phyloP scores from a whole-genome alignment of 768 basidiomycete genomes.

The Podaxis sp. region DNA sequence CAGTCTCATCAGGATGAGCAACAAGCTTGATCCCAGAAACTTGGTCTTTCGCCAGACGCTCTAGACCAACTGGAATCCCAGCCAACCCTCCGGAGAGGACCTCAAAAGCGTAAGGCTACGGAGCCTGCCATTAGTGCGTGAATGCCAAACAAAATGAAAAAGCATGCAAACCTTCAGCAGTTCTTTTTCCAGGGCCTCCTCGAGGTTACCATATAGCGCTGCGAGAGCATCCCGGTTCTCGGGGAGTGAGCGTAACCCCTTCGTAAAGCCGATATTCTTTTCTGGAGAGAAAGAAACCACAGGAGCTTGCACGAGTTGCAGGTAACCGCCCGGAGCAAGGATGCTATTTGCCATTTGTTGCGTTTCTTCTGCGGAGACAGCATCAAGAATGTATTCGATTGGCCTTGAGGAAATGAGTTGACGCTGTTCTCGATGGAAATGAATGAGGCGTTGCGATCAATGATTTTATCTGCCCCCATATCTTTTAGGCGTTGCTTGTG shows the following conservation, averaged over 20 bases:
- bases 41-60: constrained; percentile 13
- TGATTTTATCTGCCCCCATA: constrained; percentile 38
- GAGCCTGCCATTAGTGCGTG: background rate
- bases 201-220: constrained; percentile 23
- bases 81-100: constrained; percentile 12
- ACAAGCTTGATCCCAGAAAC: constrained; percentile 20
- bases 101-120: constrained; percentile 9
- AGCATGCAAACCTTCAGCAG: constrained; percentile 30
- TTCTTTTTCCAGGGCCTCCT: constrained; percentile 31
- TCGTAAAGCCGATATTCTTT: constrained; percentile 19
- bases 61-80: constrained; percentile 14
- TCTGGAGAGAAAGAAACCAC: background rate
- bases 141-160: background rate
- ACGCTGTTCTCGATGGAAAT: background rate
- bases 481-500: constrained; percentile 28
- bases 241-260: constrained; percentile 24
- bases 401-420: constrained; percentile 15
- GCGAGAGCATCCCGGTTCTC: constrained; percentile 21
- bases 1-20: constrained; percentile 12
- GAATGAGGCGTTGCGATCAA: constrained; percentile 24
- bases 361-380: constrained; percentile 33
- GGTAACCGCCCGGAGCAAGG: constrained; percentile 36
- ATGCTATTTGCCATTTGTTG: constrained; percentile 33
- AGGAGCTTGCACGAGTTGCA: constrained; percentile 17
- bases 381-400: constrained; percentile 24